Evolutionary conservation across 345 rosid genomes (phyloP).

Genomic region (Arabidopsis arenosa): DNA sequence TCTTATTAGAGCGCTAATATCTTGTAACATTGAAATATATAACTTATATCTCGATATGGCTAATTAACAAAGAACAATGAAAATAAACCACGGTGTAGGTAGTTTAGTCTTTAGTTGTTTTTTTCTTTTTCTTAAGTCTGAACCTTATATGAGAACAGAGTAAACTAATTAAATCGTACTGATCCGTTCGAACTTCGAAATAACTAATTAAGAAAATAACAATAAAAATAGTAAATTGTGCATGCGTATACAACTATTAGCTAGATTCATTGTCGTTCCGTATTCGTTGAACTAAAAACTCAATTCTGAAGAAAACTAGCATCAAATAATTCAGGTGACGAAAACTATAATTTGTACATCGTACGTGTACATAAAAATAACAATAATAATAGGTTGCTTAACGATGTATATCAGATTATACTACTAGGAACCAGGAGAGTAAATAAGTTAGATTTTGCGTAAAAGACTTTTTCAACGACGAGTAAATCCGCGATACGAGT

Average conservation of each 20-base stretch:
- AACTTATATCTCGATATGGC: not conserved
- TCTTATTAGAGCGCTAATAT: not conserved
- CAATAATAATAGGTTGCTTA: not conserved
- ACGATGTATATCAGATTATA: constrained; percentile 2
- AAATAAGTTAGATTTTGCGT: constrained; percentile 2
- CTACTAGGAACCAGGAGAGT: not conserved
- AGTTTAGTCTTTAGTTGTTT: not conserved
- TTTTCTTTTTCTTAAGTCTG: not conserved
- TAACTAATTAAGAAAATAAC: not conserved
- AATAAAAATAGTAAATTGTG: not conserved
- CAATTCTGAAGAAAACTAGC: not conserved
- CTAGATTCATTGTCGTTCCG: not conserved
- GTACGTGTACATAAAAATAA: not conserved
- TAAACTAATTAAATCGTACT: not conserved
- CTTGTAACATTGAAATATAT: too few relatives aligned
- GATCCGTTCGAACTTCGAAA: not conserved
- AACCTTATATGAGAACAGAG: not conserved
- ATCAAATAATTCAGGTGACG: not conserved
- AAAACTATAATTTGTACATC: not conserved
- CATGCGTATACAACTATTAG: not conserved
- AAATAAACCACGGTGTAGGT: not conserved
- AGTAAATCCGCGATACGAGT: not conserved
- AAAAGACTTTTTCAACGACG: constrained; percentile 24
- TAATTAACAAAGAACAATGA: not conserved
- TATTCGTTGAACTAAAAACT: not conserved